Evolutionary conservation across 2,329 filamentous ascomycete genomes (phyloP).

Genomic region (Pestalotiopsis sp.): DNA sequence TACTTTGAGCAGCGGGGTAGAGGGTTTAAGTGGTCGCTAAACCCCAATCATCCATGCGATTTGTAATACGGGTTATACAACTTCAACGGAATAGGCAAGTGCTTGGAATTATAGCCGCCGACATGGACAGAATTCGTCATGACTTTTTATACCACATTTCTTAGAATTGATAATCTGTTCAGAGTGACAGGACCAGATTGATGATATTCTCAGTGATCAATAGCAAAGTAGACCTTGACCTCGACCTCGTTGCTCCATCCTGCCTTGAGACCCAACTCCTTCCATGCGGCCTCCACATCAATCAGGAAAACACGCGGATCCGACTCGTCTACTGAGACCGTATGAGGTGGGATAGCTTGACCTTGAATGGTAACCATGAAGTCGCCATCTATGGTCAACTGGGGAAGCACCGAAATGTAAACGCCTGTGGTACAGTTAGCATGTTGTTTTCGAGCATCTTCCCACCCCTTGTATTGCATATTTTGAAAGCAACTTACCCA

Average conservation of each 20-base stretch:
- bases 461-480: background rate
- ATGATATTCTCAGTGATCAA: slow-evolving; percentile 27
- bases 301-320: slow-evolving; percentile 70
- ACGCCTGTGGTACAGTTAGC: slow-evolving; percentile 53
- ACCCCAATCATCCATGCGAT: background rate
- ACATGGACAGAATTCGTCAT: background rate
- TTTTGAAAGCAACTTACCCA: slow-evolving; percentile 53
- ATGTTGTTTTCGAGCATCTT: background rate
- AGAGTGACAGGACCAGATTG: background rate
- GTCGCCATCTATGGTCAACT: slow-evolving; percentile 61
- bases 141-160: background rate
- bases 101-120: background rate
- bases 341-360: slow-evolving; percentile 66
- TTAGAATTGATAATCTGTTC: background rate
- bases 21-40: background rate
- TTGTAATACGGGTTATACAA: background rate
- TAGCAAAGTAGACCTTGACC: slow-evolving; percentile 62
- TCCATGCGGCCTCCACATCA: slow-evolving; percentile 78
- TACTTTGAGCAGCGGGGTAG: background rate
- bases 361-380: slow-evolving; percentile 78
- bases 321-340: slow-evolving; percentile 60
- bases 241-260: slow-evolving; percentile 82
- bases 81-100: slow-evolving; percentile 4
- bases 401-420: slow-evolving; percentile 72
- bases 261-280: slow-evolving; percentile 67